Evolutionary conservation across 2,329 filamentous ascomycete species (phyloP), one percentile per base, ranked within the genome.

Genomic region (Sclerotinia minor): DNA sequence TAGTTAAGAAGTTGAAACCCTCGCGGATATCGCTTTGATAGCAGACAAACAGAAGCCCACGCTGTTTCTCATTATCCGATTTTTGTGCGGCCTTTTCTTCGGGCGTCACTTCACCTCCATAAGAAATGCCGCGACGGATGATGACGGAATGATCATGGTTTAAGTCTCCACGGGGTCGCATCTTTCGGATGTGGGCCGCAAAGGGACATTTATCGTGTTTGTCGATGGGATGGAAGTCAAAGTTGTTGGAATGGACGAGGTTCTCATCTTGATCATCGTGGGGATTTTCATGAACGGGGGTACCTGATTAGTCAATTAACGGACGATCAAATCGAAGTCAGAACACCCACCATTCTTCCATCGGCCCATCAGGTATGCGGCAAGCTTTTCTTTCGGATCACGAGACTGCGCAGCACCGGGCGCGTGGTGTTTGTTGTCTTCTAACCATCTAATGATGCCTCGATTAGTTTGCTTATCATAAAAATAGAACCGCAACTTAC

Each of bases 161-260:
- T 13, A 73, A 47, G 29, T 71, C 69, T 50, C 45, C 75, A 24
- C 81, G 76, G 0, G 81, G 81, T 53, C 81, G 80, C 52, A 79
- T 81, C 75, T 83, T 83, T 53, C 81, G 81, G 38, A 80, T 79
- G 63, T 83, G 81, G 1, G 81, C 80, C 0, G 80, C 80, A 58
- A 81, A 81, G 1, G 81, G 81, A 70, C 81, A 83, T 26, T 76
- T 75, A 1, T 77, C 74, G 55, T 79, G 77, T 13, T 79, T 49
- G 32, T 67, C 17, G 19, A 49, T 29, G 4, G 52, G 57, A 26
- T 70, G 76, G 21, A 81, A 69, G 3, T 55, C 64, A 1, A 75
- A 70, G 32, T 80, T 70, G 65, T 79, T 76, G 29, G 77, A 67
- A 9, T 9, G 11, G 73, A n/a, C 2, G 75, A 72, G 4, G 76